Evolutionary conservation across 129 eudicot species (phyloP), one percentile per base, ranked within the genome.

Genomic region (Rutidosis leptorrhynchoides): DNA sequence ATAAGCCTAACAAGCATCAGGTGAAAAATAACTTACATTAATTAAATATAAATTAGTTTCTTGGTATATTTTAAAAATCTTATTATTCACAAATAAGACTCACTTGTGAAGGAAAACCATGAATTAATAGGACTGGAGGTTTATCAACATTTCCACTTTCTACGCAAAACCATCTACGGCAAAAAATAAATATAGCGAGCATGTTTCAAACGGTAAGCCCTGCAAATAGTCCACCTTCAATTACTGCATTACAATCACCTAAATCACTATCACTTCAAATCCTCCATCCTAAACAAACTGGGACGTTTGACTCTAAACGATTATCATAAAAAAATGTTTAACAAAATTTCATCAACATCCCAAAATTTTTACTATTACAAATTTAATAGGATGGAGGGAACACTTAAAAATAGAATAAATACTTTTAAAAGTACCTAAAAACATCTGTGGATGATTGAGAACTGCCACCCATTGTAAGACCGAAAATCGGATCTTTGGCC

Each of bases 71-170:
- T 7, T 21, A 56, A 57, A 45, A 35, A 28, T 51, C 24, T 33
- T 24, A 1, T 55, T 48, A 65, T 42, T 35, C 30, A 26, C n/a
- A 45, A 58, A 65, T 43, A 63, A 25, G 63, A 71, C 68, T 83
- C 71, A 88, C 98, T 88, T 93, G 98, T 71, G 98, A 93, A 73
- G 98, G 98, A 58, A 93, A 86, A n/a, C 98, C 98, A 71, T 88
- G 98, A 74, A 93, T 82, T 57, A 88, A 71, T 64, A 93, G n/a
- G 52, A 93, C 77, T 15, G 95, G 60, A 67, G 88, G 87, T 66
- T 82, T 86, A 42, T 76, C 90, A 75, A 82, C 66, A 58, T 74
- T 88, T 74, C 98, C 98, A 74, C 87, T 86, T 80, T 93, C 96
- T 24, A 93, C 87, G 74, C 87, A 88, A 76, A 93, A 93, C 98